Conservation (phyloP, 495 filamentous ascomycete species). For the Talaromyces stipitatus region DNA sequence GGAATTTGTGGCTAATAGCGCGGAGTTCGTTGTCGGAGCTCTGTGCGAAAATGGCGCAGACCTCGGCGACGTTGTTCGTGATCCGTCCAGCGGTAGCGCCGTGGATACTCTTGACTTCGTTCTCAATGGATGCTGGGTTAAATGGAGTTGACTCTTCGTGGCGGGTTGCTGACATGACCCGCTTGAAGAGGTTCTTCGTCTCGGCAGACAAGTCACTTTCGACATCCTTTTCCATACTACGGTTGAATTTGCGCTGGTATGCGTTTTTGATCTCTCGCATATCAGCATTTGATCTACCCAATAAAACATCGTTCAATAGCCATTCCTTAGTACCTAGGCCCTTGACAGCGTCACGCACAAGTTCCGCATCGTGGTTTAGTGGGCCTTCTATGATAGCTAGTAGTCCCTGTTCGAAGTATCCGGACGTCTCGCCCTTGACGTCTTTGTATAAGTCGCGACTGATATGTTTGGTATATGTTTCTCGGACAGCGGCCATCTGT, state of each 20-base stretch:
- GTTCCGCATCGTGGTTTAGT: constrained; percentile 58
- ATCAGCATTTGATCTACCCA: constrained; percentile 78
- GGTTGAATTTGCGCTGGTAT: constrained; percentile 58
- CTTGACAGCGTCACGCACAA: constrained; percentile 57
- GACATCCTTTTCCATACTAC: constrained; percentile 59
- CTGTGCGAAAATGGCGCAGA: constrained; percentile 66
- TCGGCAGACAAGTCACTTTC: constrained; percentile 73
- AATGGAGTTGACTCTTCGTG: constrained; percentile 70
- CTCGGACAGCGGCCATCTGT: constrained; percentile 61
- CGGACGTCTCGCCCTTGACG: constrained; percentile 66
- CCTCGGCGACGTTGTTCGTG: constrained; percentile 67
- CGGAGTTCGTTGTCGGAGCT: constrained; percentile 72
- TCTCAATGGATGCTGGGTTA: constrained; percentile 59
- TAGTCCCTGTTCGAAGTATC: constrained; percentile 63
- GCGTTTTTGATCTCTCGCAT: constrained; percentile 69
- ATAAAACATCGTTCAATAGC: constrained; percentile 76
- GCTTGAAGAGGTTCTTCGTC: constrained; percentile 72
- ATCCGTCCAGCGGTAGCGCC: constrained; percentile 60
- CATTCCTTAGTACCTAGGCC: constrained; percentile 81
- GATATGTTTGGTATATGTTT: constrained; percentile 53
- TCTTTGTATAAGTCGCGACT: constrained; percentile 63
- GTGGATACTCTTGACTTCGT: constrained; percentile 65
- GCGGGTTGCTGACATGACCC: constrained; percentile 62
- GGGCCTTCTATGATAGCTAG: constrained; percentile 71
- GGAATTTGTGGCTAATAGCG: constrained; percentile 67